Conservation (phyloP, 2,329 filamentous ascomycete species). For the Aurifilum marmelostoma region DNA sequence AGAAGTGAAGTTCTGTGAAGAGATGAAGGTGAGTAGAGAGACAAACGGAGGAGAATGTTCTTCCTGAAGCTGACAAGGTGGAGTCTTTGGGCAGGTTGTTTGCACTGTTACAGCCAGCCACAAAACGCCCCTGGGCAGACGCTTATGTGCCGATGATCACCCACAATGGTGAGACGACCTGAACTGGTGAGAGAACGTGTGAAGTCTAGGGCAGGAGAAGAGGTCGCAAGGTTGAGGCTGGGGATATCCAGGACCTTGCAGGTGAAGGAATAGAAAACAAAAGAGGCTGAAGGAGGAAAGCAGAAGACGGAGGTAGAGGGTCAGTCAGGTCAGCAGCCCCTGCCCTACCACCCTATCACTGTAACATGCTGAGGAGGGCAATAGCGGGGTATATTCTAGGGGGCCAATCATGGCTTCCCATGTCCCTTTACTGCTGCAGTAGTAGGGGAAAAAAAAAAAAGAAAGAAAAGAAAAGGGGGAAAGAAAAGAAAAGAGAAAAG, state of each 20-base stretch:
- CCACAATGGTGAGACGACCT: not conserved
- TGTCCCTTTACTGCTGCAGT: not conserved
- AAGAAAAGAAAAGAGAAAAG: not conserved
- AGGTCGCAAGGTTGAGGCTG: not conserved
- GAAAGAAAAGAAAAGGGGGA: not conserved
- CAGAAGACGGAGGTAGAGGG: not conserved
- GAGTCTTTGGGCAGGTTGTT: not conserved
- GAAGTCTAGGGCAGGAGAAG: not conserved
- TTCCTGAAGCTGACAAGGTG: not conserved
- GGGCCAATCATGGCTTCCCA: not conserved
- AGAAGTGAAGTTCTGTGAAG: not conserved
- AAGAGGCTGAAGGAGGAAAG: not conserved
- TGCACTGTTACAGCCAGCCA: not conserved
- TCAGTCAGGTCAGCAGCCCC: not conserved
- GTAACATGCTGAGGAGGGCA: constrained; percentile 1
- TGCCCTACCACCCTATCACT: not conserved
- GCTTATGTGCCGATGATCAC: not conserved
- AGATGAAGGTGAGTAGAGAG: not conserved
- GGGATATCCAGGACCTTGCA: not conserved
- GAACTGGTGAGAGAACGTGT: not conserved
- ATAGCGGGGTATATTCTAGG: not conserved
- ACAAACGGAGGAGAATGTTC: not conserved
- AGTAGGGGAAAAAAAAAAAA: not conserved
- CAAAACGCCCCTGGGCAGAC: not conserved
- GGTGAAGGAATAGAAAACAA: not conserved